A percentile compares a stretch with the other conserved stretches of the same genome.
These are phyloP conservation scores for Solanum raphanifolium DNA, from an alignment of 257 asterid genomes.

Conservation along the genomic window DNA sequence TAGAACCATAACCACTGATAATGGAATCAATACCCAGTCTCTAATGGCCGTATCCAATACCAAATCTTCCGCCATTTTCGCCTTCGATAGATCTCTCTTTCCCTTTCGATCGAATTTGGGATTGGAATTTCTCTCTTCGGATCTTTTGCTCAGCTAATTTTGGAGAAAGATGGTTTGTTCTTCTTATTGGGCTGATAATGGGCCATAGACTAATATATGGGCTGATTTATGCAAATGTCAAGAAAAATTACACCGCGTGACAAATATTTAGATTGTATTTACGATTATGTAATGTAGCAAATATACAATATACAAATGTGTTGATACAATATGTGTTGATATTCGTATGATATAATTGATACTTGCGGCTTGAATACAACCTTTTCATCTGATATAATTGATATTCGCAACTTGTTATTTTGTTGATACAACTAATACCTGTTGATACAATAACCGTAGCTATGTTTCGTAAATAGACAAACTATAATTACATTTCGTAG, in stretches of 20 bases:
- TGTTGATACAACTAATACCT: too few relatives aligned
- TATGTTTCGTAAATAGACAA: too few relatives aligned
- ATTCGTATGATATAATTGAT: not conserved
- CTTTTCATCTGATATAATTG: too few relatives aligned
- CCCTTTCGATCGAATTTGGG: not conserved
- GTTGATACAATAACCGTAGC: not conserved
- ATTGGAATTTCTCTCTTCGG: not conserved
- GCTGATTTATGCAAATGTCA: not conserved
- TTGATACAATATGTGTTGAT: too few relatives aligned
- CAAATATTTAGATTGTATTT: too few relatives aligned
- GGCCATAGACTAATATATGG: not conserved
- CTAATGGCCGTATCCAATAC: conserved; percentile 93
- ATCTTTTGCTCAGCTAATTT: not conserved
- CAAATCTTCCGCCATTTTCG: conserved; percentile 84
- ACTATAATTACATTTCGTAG: too few relatives aligned
- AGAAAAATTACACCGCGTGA: too few relatives aligned
- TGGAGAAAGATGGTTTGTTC: not conserved
- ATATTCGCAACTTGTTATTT: too few relatives aligned
- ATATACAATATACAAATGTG: too few relatives aligned
- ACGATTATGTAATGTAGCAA: too few relatives aligned
- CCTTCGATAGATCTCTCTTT: not conserved
- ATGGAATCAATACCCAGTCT: conserved; percentile 91
- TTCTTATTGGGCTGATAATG: not conserved
- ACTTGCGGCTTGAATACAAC: too few relatives aligned
- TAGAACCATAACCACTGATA: conserved; percentile 70